phyloP scores from a whole-genome alignment of 768 basidiomycete genomes.

The Suillus tomentosus region DNA sequence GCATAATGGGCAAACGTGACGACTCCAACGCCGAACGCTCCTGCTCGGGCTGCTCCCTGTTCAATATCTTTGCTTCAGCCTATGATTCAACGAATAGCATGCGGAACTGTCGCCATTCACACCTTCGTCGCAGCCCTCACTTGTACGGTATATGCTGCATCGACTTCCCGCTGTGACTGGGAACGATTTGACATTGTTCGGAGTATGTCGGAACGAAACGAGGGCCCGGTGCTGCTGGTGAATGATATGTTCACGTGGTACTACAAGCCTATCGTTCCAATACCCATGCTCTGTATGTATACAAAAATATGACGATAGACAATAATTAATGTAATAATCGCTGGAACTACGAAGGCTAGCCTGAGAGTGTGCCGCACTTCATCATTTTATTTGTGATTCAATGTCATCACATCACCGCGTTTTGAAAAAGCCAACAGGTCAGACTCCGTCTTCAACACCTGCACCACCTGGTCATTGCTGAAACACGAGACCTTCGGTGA shows the following conservation, averaged over 20 bases:
- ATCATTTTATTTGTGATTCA: neutral
- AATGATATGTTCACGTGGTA: neutral
- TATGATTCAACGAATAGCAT: neutral
- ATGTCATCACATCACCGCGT: slow-evolving; percentile 22
- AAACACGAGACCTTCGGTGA: slow-evolving; percentile 36
- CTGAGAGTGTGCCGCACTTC: neutral
- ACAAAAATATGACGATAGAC: neutral
- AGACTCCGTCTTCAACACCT: slow-evolving; percentile 38
- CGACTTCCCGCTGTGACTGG: slow-evolving; percentile 53
- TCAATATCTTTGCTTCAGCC: slow-evolving; percentile 21
- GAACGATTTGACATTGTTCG: slow-evolving; percentile 35
- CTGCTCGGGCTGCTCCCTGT: slow-evolving; percentile 57
- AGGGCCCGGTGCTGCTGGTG: too few species aligned
- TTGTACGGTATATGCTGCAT: slow-evolving; percentile 61
- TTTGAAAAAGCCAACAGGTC: slow-evolving; percentile 42
- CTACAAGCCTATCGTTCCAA: neutral
- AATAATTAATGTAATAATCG: neutral
- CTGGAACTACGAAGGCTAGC: neutral
- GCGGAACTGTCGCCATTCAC: slow-evolving; percentile 23
- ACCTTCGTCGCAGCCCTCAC: slow-evolving; percentile 60
- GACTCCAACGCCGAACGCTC: slow-evolving; percentile 58
- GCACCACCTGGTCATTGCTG: slow-evolving; percentile 36
- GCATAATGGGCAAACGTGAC: slow-evolving; percentile 63
- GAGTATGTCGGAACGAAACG: neutral
- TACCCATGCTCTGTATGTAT: neutral